A percentile compares a stretch with the other conserved stretches of the same genome.
Conservation (phyloP, 257 asterid genomes). For the Ehretia macrophylla region DNA sequence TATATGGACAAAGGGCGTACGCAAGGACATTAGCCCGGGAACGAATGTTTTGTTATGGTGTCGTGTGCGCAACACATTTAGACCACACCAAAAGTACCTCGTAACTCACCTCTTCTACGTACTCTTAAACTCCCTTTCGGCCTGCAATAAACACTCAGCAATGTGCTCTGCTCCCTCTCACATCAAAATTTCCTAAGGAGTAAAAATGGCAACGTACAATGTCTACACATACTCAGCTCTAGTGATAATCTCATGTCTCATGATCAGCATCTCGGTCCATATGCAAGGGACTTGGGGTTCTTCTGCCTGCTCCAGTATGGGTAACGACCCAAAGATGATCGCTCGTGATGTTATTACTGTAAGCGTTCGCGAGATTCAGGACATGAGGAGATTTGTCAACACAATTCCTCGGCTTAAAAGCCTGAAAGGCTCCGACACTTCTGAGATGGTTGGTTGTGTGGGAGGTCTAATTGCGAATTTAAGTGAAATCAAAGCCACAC, state of each 20-base stretch:
- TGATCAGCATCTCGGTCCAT: neutral
- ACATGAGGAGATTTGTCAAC: neutral
- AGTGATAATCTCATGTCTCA: too few species aligned
- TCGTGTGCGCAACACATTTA: too few species aligned
- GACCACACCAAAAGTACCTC: neutral
- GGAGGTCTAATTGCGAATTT: constrained; percentile 9
- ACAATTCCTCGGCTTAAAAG: constrained; percentile 6
- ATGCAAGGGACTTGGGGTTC: neutral
- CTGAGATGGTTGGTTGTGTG: constrained; percentile 6
- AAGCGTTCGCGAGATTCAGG: constrained; percentile 12
- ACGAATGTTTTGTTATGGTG: too few species aligned
- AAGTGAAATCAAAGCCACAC: neutral
- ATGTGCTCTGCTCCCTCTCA: neutral
- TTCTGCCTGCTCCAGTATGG: neutral
- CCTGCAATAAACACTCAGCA: neutral
- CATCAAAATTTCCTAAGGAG: too few species aligned
- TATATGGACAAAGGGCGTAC: too few species aligned
- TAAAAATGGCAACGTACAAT: too few species aligned
- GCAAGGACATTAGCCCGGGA: too few species aligned
- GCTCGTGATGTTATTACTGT: constrained; percentile 18
- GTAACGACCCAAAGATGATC: neutral
- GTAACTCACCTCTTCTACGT: neutral
- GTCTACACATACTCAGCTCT: too few species aligned
- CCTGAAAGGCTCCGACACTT: neutral
- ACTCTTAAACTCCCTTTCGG: too few species aligned